Percentiles rank a stretch among this genome's conserved stretches.
phyloP scores from a whole-genome alignment of 352 stramenopile species.

The Phytophthora podocarpi region DNA sequence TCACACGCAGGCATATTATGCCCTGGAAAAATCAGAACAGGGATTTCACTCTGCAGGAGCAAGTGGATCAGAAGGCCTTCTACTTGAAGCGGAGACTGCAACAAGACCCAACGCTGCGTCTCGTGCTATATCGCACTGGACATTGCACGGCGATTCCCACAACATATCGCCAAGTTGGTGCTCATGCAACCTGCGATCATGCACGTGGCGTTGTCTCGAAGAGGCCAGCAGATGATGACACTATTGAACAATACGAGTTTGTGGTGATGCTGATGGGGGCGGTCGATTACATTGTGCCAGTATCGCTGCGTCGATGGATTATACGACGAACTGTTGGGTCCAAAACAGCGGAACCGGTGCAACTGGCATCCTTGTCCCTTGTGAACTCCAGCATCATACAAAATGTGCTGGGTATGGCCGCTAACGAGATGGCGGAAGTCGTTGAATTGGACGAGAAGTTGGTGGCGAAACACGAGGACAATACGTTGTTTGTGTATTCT shows the following conservation, averaged over 20 bases:
- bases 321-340: neutral
- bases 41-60: constrained; percentile 7
- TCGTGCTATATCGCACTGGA: constrained; percentile 5
- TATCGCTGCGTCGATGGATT: constrained; percentile 1
- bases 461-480: neutral
- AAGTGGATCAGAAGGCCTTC: constrained; percentile 8
- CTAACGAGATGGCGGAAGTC: neutral
- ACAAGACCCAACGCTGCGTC: constrained; percentile 4
- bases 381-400: neutral
- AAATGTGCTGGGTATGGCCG: neutral
- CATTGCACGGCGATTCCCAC: neutral
- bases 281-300: neutral
- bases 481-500: constrained; percentile 1
- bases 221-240: neutral
- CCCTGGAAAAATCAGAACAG: constrained; percentile 12
- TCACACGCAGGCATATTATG: constrained; percentile 4
- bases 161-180: neutral
- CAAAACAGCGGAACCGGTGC: neutral
- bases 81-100: constrained; percentile 2
- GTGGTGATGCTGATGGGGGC: constrained; percentile 1
- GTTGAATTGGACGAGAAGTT: neutral
- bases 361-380: neutral
- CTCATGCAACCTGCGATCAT: neutral
- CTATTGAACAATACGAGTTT: constrained; percentile 3
- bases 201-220: neutral